Conservation (phyloP, 495 filamentous ascomycete species). For the Glutinoglossum americanum region DNA sequence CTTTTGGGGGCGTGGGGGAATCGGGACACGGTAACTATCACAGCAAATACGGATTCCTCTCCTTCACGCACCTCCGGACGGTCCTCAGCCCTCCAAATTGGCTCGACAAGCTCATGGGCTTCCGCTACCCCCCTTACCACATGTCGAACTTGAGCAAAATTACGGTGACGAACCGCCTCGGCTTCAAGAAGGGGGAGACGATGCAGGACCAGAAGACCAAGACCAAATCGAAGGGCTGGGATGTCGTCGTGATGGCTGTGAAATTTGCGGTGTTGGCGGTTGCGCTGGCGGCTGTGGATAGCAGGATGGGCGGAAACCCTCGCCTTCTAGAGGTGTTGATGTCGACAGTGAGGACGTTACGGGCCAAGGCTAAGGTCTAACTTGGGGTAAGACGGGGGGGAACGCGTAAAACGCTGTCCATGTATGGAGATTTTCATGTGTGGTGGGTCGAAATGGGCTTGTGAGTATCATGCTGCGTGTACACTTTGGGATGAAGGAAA, state of each 20-base stretch:
- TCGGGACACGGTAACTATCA: constrained; percentile 9
- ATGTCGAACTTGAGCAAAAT: constrained; percentile 3
- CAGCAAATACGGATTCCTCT: constrained; percentile 11
- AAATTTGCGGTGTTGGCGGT: neutral
- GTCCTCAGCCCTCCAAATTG: constrained; percentile 9
- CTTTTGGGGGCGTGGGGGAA: constrained; percentile 11
- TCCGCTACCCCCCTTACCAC: constrained; percentile 8
- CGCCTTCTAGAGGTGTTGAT: neutral
- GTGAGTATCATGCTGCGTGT: too few relatives aligned
- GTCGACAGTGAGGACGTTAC: neutral
- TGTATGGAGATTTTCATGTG: too few relatives aligned
- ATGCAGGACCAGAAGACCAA: constrained; percentile 7
- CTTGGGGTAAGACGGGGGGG: neutral
- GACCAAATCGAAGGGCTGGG: neutral
- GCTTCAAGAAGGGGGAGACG: constrained; percentile 8
- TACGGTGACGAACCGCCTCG: neutral
- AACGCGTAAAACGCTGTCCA: too few relatives aligned
- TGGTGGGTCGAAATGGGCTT: too few relatives aligned
- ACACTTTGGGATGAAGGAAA: too few relatives aligned
- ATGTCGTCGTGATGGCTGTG: too few relatives aligned
- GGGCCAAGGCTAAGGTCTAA: neutral
- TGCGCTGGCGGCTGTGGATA: neutral
- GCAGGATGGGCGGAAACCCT: neutral
- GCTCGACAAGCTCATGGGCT: constrained; percentile 5
- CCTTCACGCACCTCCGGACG: constrained; percentile 9